A percentile compares a stretch with the other conserved stretches of the same genome.
Evolutionary conservation across 345 rosid species (phyloP).

Genomic region (Toxicodendron radicans): DNA sequence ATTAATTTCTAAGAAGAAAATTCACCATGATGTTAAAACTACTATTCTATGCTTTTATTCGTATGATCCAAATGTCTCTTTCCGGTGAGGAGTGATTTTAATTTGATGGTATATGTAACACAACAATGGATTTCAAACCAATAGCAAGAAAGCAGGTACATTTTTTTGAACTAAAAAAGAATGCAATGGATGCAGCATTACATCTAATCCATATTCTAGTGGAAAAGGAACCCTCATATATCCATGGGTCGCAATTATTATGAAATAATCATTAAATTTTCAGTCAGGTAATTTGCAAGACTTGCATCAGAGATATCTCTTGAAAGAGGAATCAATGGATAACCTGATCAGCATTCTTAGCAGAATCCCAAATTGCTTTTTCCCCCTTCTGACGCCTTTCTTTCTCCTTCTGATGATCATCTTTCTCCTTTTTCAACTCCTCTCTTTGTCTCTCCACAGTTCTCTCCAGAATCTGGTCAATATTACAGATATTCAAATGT

Average conservation of each 20-base stretch:
- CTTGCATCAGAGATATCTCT: background rate
- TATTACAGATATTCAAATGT: conserved; percentile 1
- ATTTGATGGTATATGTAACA: background rate
- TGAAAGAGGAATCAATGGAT: conserved; percentile 1
- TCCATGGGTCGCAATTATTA: background rate
- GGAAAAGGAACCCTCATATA: background rate
- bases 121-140: background rate
- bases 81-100: background rate
- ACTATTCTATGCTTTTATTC: background rate
- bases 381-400: conserved; percentile 44
- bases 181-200: background rate
- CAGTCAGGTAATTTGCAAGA: background rate
- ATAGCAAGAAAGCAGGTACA: background rate
- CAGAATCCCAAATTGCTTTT: conserved; percentile 58
- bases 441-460: conserved; percentile 60
- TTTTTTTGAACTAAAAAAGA: background rate
- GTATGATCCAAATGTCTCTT: background rate
- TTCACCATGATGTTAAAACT: background rate
- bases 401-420: conserved; percentile 46
- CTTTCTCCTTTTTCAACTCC: conserved; percentile 74
- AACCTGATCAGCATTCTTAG: conserved; percentile 67
- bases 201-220: background rate
- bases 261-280: background rate
- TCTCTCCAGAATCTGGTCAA: conserved; percentile 65
- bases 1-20: background rate